Conservation (phyloP, 2,329 filamentous ascomycete species). For the Alternaria novae-zelandiae region DNA sequence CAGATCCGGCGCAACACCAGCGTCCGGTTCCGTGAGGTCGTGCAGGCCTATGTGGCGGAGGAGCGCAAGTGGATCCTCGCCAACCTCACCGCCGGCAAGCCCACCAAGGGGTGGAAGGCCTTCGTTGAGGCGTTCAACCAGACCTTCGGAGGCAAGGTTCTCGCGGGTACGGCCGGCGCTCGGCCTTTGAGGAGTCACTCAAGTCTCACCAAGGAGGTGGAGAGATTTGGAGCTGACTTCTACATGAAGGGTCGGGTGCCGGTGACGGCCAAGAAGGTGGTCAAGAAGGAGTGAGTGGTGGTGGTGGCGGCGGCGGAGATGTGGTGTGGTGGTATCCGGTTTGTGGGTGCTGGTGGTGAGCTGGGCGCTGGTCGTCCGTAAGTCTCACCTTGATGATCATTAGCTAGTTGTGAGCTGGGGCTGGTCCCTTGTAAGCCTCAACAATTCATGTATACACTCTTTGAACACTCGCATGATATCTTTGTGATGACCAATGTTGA, state of each 20-base stretch:
- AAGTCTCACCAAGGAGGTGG: slow-evolving; percentile 37
- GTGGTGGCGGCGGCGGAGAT: not conserved
- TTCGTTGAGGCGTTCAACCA: slow-evolving; percentile 36
- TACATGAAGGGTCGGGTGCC: slow-evolving; percentile 32
- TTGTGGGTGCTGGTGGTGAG: not conserved
- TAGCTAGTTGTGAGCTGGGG: not conserved
- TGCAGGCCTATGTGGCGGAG: slow-evolving; percentile 25
- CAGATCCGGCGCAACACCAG: slow-evolving; percentile 40
- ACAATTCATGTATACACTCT: not conserved
- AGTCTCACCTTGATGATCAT: not conserved
- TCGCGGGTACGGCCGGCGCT: slow-evolving; percentile 3
- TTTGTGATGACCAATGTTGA: not conserved
- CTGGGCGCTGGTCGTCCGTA: not conserved
- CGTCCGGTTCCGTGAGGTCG: slow-evolving; percentile 32
- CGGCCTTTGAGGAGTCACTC: slow-evolving; percentile 28
- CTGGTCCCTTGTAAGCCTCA: not conserved
- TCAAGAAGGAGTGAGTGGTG: slow-evolving; percentile 5
- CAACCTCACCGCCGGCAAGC: slow-evolving; percentile 28
- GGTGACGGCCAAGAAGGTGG: slow-evolving; percentile 11
- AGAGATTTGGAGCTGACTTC: slow-evolving; percentile 31
- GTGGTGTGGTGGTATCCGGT: not conserved
- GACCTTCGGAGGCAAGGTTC: slow-evolving; percentile 23
- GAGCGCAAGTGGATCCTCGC: slow-evolving; percentile 35
- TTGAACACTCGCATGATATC: not conserved
- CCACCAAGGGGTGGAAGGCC: slow-evolving; percentile 27